phyloP scores from a whole-genome alignment of 2,329 filamentous ascomycete species.

The Xylariaceae sp. region DNA sequence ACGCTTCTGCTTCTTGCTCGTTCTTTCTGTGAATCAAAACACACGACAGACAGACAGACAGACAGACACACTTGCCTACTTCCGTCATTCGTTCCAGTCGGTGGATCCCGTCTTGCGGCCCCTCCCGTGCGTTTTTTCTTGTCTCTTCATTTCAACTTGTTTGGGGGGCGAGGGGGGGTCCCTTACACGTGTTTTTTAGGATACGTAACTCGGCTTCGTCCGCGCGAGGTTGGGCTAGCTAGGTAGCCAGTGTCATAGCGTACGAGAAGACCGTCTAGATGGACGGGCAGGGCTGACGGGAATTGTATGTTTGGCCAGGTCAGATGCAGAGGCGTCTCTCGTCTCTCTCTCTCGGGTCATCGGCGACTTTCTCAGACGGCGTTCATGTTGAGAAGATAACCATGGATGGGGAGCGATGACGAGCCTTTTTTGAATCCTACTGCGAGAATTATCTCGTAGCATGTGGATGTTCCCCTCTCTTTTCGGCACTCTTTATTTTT shows the following conservation, averaged over 20 bases:
- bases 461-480: neutral
- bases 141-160: too few species aligned
- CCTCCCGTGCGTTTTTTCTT: neutral
- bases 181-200: neutral
- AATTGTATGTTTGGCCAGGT: neutral
- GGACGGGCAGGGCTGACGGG: constrained; percentile 5
- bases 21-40: too few species aligned
- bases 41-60: too few species aligned
- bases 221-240: neutral
- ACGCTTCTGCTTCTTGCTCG: too few species aligned
- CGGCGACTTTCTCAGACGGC: constrained; percentile 15
- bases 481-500: neutral
- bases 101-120: neutral
- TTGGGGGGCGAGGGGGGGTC: too few species aligned
- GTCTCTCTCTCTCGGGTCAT: neutral
- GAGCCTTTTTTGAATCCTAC: constrained; percentile 9
- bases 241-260: neutral
- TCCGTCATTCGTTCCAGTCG: neutral
- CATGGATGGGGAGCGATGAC: neutral
- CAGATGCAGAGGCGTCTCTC: constrained; percentile 6
- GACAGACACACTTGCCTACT: too few species aligned
- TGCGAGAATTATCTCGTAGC: constrained; percentile 14
- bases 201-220: neutral
- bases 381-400: constrained; percentile 13
- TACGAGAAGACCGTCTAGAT: neutral